Base-by-base conservation (phyloP, 1,284 basidiomycete genomes). In the Ustilago crameri region DNA sequence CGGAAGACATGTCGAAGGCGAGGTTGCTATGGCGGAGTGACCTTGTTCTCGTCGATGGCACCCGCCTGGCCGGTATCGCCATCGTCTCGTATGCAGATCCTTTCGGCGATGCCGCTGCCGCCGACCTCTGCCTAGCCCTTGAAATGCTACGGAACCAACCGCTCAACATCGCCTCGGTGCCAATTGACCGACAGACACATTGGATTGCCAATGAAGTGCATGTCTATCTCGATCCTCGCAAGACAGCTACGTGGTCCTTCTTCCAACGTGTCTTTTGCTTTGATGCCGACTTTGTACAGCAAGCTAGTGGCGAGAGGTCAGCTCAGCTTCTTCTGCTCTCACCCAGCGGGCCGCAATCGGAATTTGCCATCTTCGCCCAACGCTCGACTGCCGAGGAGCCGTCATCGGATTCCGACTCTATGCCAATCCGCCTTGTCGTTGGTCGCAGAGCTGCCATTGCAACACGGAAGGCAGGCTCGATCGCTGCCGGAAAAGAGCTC, bases 81-180 rank as follows among this genome's bases (percentile, higher is more conserved):
- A 74, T 82, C 41, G 78, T 79, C 26, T 79, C 79, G 14, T 59
- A 68, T 34, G 59, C 70, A 49, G 66, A 76, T 20, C 79, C 80
- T 2, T 80, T 79, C 53, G 49, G 41, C 44, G 51, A 24, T 14
- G 47, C 52, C 2, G 49, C 64, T 22, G 78, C 81, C 34, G 77
- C 74, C n/a, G 79, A 76, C 24, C 53, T 82, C 26, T 78, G 78
- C 52, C 52, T 82, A 23, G 77, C 80, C 0, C 56, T 82, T 26
- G 79, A 82, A 53, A 82, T 82, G 79, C 73, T 82, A 7, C 76
- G 80, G 4, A 78, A 82, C 50, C 62, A 69, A 14, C 69, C 78
- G 7, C 59, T 82, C 0, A 59, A 55, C 23, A 55, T 79, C 14
- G 42, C 64, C 0, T 57, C 61, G 3, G 50, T 69, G 8, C 37